A percentile compares a stretch with the other conserved stretches of the same genome.
Conservation (phyloP, 129 eudicot species). For the Erigeron canadensis region DNA sequence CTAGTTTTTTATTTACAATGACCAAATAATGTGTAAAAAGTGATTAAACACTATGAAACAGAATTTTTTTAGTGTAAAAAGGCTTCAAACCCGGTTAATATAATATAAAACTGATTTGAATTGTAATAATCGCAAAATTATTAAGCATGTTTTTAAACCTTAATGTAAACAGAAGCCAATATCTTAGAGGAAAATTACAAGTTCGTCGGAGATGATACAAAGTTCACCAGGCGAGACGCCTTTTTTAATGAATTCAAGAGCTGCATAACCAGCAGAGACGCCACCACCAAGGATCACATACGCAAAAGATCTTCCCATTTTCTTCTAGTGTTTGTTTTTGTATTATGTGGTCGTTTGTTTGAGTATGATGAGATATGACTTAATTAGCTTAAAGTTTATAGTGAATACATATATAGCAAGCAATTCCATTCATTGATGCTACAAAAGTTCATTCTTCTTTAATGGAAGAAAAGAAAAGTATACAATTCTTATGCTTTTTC, state of each 20-base stretch:
- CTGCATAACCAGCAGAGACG: conserved; percentile 90
- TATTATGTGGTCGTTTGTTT: neutral
- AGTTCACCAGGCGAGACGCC: conserved; percentile 82
- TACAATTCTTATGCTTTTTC: conserved; percentile 25
- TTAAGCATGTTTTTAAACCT: neutral
- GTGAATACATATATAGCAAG: neutral
- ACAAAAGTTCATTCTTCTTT: neutral
- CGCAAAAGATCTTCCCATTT: conserved; percentile 68
- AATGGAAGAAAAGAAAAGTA: conserved; percentile 28
- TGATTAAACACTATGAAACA: neutral
- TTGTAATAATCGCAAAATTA: neutral
- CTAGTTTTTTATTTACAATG: too few relatives aligned
- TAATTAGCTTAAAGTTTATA: neutral
- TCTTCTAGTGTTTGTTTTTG: neutral
- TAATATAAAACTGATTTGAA: neutral
- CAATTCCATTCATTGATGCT: neutral
- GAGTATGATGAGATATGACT: neutral
- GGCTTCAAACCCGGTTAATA: too few relatives aligned
- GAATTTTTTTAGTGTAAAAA: too few relatives aligned
- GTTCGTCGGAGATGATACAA: conserved; percentile 82
- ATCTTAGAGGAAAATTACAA: conserved; percentile 40
- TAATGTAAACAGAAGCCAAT: neutral
- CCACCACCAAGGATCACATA: conserved; percentile 94
- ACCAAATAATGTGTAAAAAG: too few relatives aligned
- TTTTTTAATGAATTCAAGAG: conserved; percentile 73